Conservation (phyloP, 352 stramenopile genomes). For the Pythium apleroticum region DNA sequence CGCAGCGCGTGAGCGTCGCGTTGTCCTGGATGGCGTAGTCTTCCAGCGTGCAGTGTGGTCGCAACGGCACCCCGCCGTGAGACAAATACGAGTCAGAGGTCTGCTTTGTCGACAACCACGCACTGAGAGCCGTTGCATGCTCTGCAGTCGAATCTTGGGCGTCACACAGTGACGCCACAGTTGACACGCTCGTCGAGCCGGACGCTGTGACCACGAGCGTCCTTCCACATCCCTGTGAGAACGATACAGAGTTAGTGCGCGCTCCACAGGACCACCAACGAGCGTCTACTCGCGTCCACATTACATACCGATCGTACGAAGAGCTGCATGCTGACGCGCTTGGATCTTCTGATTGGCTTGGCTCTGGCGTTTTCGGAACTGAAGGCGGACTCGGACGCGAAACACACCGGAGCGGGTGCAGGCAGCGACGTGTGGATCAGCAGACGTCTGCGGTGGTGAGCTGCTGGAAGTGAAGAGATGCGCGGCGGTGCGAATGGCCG, state of each 20-base stretch:
- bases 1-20: constrained; percentile 51
- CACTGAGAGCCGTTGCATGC: neutral
- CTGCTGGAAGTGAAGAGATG: neutral
- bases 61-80: constrained; percentile 65
- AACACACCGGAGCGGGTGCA: neutral
- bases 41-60: constrained; percentile 35
- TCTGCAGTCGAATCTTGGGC: constrained; percentile 5
- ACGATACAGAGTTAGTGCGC: neutral
- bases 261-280: neutral
- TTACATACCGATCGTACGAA: constrained; percentile 58
- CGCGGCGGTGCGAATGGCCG: neutral
- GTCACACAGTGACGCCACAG: constrained; percentile 31
- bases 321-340: constrained; percentile 48
- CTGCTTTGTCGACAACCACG: neutral
- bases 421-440: neutral
- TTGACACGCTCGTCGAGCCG: constrained; percentile 33
- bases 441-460: neutral
- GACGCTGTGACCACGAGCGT: constrained; percentile 42
- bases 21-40: constrained; percentile 75
- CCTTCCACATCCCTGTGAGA: constrained; percentile 36
- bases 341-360: neutral
- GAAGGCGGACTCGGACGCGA: neutral
- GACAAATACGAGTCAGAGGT: constrained; percentile 36
- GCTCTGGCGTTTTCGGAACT: neutral
- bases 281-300: neutral